phyloP scores from a whole-genome alignment of 805 yeast genomes.

The Schwanniomyces occidentalis region DNA sequence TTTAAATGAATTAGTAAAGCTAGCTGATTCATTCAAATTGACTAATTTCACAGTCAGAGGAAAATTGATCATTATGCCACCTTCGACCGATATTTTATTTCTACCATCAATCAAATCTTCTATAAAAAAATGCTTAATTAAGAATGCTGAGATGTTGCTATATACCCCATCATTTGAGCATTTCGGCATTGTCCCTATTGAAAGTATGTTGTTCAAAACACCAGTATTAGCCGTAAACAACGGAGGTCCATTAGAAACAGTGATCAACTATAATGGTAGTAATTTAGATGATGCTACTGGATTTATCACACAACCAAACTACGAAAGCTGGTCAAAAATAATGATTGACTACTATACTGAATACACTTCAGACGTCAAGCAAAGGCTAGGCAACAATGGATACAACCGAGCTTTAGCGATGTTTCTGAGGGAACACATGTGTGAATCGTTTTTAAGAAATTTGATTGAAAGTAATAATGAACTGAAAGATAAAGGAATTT shows the following conservation, averaged over 20 bases:
- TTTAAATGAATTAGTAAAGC: conserved; percentile 55
- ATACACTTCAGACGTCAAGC: conserved; percentile 17
- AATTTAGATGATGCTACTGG: conserved; percentile 56
- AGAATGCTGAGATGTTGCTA: conserved; percentile 57
- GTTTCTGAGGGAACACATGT: conserved; percentile 50
- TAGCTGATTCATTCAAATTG: conserved; percentile 48
- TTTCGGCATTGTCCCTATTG: conserved; percentile 97
- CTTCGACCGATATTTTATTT: conserved; percentile 57
- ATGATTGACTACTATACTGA: conserved; percentile 40
- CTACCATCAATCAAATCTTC: conserved; percentile 75
- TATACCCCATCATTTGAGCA: conserved; percentile 94
- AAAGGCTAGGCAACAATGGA: conserved; percentile 35
- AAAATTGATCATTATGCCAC: conserved; percentile 34
- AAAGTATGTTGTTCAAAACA: conserved; percentile 82
- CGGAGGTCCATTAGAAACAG: conserved; percentile 93
- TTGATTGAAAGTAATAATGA: conserved; percentile 7
- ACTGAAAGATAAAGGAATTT: conserved; percentile 13
- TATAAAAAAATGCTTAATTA: conserved; percentile 61
- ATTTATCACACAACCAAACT: conserved; percentile 51
- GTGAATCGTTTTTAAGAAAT: conserved; percentile 25
- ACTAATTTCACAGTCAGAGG: conserved; percentile 46
- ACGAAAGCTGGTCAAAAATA: conserved; percentile 55
- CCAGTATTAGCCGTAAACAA: conserved; percentile 84
- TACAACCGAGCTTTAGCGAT: conserved; percentile 32
- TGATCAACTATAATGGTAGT: conserved; percentile 35